Evolutionary conservation across 306 rosid species (phyloP).

Genomic region (Quercus engelmannii): DNA sequence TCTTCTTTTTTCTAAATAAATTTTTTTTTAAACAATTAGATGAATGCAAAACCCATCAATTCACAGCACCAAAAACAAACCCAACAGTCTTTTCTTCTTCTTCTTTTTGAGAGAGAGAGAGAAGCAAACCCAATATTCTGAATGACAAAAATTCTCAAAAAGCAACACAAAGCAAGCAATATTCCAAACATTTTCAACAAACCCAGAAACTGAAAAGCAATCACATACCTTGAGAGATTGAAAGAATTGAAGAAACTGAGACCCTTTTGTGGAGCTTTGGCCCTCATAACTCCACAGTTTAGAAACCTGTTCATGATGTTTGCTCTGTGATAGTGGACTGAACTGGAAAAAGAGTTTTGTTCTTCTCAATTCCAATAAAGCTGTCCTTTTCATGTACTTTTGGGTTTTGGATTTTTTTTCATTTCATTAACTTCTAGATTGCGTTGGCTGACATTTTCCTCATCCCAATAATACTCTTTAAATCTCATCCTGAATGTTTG

Average conservation of each 20-base stretch:
- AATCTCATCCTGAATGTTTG: too few relatives aligned
- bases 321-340: not conserved
- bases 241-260: slow-evolving; percentile 26
- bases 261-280: slow-evolving; percentile 23
- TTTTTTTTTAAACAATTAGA: not conserved
- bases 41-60: not conserved
- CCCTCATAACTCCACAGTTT: slow-evolving; percentile 23
- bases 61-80: not conserved
- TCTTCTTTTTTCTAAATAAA: too few relatives aligned
- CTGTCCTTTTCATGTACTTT: too few relatives aligned
- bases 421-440: too few relatives aligned
- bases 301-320: slow-evolving; percentile 42
- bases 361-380: not conserved
- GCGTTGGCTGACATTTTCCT: too few relatives aligned
- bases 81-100: not conserved
- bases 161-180: not conserved
- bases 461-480: too few relatives aligned
- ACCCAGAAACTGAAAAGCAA: slow-evolving; percentile 1
- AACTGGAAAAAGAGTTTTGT: not conserved
- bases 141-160: not conserved
- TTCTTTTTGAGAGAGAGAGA: not conserved
- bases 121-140: not conserved
- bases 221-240: slow-evolving; percentile 36
- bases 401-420: too few relatives aligned
- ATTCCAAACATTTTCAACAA: not conserved